A percentile compares a stretch with the other conserved stretches of the same genome.
Conservation (phyloP, 352 stramenopile genomes). For the Globisporangium acanthophoron region DNA sequence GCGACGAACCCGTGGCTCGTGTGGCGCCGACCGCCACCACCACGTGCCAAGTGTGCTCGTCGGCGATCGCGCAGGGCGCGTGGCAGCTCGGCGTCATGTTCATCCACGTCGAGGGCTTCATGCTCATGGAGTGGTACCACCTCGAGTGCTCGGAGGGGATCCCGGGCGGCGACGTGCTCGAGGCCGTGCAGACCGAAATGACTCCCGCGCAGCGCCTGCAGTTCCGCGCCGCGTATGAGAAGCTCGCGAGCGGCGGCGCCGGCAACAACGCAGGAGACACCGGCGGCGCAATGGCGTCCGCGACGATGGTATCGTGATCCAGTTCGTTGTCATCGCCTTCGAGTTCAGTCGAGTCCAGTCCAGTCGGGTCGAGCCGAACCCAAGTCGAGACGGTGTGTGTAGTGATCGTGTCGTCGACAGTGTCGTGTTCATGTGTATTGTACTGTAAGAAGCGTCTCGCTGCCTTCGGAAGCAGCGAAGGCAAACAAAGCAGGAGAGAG, state of each 20-base stretch:
- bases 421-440: neutral
- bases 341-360: neutral
- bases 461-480: neutral
- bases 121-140: slow-evolving; percentile 87
- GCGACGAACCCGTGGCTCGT: slow-evolving; percentile 71
- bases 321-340: neutral
- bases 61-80: slow-evolving; percentile 48
- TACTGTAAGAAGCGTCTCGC: neutral
- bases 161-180: slow-evolving; percentile 48
- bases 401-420: neutral
- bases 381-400: slow-evolving; percentile 2
- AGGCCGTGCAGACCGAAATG: slow-evolving; percentile 65
- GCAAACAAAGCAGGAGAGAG: neutral
- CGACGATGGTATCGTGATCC: slow-evolving; percentile 12
- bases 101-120: slow-evolving; percentile 81
- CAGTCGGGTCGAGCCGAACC: neutral
- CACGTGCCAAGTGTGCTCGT: slow-evolving; percentile 70
- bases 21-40: slow-evolving; percentile 68
- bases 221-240: slow-evolving; percentile 40
- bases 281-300: slow-evolving; percentile 1
- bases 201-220: slow-evolving; percentile 40
- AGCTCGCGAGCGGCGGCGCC: neutral
- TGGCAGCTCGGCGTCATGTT: slow-evolving; percentile 84
- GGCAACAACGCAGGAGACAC: neutral
- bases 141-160: slow-evolving; percentile 50